A percentile compares a stretch with the other conserved stretches of the same genome.
phyloP scores from a whole-genome alignment of 768 basidiomycete genomes.

The Dioszegia aurantiaca region DNA sequence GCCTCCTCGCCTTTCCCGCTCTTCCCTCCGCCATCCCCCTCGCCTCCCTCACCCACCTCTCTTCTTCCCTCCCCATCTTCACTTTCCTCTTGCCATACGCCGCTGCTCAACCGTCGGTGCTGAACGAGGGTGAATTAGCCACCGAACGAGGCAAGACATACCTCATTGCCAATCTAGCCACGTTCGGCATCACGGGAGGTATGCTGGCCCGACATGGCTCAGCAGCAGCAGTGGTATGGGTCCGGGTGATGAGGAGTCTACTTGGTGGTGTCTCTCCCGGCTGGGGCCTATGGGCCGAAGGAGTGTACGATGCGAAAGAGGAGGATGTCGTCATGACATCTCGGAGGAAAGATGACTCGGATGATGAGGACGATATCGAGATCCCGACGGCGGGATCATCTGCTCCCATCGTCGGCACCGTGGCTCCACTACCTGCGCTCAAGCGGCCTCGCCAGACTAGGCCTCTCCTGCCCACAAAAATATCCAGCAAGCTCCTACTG shows the following conservation, averaged over 20 bases:
- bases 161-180: constrained; percentile 64
- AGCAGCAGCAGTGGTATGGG: constrained; percentile 30
- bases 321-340: constrained; percentile 22
- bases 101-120: constrained; percentile 22
- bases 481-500: constrained; percentile 63
- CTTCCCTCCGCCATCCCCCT: constrained; percentile 68
- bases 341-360: constrained; percentile 3
- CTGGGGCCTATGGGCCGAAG: constrained; percentile 50
- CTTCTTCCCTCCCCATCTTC: constrained; percentile 63
- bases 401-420: constrained; percentile 14
- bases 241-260: constrained; percentile 28
- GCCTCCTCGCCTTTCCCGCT: constrained; percentile 69
- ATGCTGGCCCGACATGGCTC: constrained; percentile 32
- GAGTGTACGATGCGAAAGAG: constrained; percentile 21
- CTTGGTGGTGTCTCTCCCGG: constrained; percentile 30
- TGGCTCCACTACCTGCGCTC: constrained; percentile 53
- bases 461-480: constrained; percentile 47
- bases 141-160: constrained; percentile 54
- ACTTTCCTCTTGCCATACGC: constrained; percentile 43
- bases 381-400: constrained; percentile 9
- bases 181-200: constrained; percentile 46
- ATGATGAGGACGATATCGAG: constrained; percentile 31
- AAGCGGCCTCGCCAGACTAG: constrained; percentile 55
- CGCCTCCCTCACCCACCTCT: constrained; percentile 63
- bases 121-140: constrained; percentile 22